phyloP scores from a whole-genome alignment of 2,329 filamentous ascomycete genomes.

The Westerdykella sp. region DNA sequence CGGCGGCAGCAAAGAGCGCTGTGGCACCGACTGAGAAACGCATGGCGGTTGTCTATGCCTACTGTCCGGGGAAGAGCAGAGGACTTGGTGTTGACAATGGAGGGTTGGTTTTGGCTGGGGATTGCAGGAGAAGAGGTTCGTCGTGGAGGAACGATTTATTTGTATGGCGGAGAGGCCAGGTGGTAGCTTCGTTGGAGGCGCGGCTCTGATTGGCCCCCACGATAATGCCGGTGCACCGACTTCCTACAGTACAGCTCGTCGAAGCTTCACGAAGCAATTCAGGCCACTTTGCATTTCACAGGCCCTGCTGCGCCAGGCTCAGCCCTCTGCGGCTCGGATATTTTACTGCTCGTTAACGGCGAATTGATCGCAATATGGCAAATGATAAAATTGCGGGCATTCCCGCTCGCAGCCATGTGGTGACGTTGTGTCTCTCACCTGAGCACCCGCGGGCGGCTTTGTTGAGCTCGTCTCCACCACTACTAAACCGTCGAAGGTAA shows the following conservation, averaged over 20 bases:
- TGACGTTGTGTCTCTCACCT: too few species aligned
- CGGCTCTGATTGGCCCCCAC: neutral
- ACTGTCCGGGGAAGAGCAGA: constrained; percentile 23
- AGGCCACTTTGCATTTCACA: neutral
- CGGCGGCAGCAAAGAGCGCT: constrained; percentile 62
- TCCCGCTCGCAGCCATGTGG: too few species aligned
- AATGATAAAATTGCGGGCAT: too few species aligned
- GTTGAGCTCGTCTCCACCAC: too few species aligned
- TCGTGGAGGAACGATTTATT: neutral
- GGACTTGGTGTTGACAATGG: constrained; percentile 17
- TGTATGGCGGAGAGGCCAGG: neutral
- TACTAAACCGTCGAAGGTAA: too few species aligned
- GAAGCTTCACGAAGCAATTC: neutral
- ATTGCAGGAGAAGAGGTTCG: neutral
- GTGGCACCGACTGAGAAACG: constrained; percentile 69
- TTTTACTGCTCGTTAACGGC: neutral
- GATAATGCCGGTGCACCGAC: neutral
- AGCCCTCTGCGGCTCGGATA: neutral
- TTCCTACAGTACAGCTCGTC: neutral
- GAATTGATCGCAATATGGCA: too few species aligned
- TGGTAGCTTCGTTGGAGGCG: neutral
- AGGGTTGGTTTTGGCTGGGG: neutral
- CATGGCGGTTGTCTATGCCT: constrained; percentile 28
- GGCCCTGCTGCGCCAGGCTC: neutral
- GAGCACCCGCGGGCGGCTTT: too few species aligned